Evolutionary conservation across 1,139 yeast species (phyloP), one percentile per base, ranked within the genome.

Genomic region (Debaryomycetaceae sp.): DNA sequence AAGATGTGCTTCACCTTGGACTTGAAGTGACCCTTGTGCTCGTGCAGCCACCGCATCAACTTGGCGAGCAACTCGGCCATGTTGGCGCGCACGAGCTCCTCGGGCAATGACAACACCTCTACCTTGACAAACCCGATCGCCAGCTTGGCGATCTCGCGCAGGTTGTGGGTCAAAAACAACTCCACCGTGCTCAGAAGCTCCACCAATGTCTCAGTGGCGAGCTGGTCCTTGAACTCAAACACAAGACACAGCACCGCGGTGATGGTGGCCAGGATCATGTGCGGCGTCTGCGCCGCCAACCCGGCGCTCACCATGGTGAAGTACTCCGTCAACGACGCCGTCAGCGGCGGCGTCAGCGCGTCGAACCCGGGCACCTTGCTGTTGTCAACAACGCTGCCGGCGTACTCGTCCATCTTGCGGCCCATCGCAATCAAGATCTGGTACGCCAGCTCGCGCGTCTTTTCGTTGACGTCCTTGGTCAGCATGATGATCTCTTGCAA

Each of bases 221-320:
- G 59, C 28, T 65, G 61, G 35, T 74, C 74, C 47, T 83, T 82
- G 63, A 86, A 93, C 57, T 91, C 97, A 55, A 78, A 91, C 27
- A 91, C 71, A 32, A 89, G 65, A 50, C 96, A 80, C 25, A 95
- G 80, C 34, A 91, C 68, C 0, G 96, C 95, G 6, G 96, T 86
- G 43, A 93, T 79, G 11, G 97, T 82, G 12, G 97, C 96, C 48
- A 96, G 84, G 29, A 91, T 83, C 96, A 89, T 89, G 56, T 89
- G 95, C 19, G 94, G 91, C 25, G 93, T 75, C 45, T 83, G 81
- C 34, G 96, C 96, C 22, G 94, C 96, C 44, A 93, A 70, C 61
- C 98, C 99, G 28, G 96, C 98, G 57, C 93, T 78, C 16, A 91
- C 83, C 83, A 91, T 86, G 20, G 94, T 86, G 62, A 91, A 85